Conservation (phyloP, 805 yeast species). For the Saccharomycopsis schoenii region DNA sequence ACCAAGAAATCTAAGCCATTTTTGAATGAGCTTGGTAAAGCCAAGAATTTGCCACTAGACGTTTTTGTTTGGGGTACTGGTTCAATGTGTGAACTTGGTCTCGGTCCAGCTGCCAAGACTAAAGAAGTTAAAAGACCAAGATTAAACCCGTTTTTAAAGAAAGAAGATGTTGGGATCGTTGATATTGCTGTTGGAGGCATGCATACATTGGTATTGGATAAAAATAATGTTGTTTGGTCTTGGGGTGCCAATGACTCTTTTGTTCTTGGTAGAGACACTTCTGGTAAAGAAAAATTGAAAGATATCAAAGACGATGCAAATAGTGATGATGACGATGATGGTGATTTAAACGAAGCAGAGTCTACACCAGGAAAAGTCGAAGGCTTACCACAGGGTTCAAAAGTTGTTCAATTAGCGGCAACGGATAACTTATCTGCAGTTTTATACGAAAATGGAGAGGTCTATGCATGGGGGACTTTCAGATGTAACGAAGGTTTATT, state of each 20-base stretch:
- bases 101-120: constrained; percentile 89
- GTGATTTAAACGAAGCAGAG: constrained; percentile 80
- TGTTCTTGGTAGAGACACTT: constrained; percentile 82
- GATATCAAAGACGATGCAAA: constrained; percentile 52
- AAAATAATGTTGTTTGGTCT: constrained; percentile 77
- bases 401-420: constrained; percentile 76
- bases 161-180: constrained; percentile 60
- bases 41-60: constrained; percentile 49
- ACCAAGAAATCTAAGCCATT: constrained; percentile 21
- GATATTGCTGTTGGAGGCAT: constrained; percentile 94
- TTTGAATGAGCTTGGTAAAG: constrained; percentile 51
- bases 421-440: constrained; percentile 87
- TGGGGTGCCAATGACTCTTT: constrained; percentile 97
- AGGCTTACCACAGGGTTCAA: constrained; percentile 41
- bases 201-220: constrained; percentile 80
- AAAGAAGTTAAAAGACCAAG: constrained; percentile 96
- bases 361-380: constrained; percentile 80
- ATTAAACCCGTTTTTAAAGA: constrained; percentile 63
- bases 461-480: constrained; percentile 97
- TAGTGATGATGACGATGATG: constrained; percentile 51
- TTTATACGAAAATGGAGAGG: constrained; percentile 70
- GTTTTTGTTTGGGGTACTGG: constrained; percentile 95
- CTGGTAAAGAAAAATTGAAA: constrained; percentile 54
- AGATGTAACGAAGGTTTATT: constrained; percentile 86
- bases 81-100: constrained; percentile 92